Percentiles rank a stretch among this genome's conserved stretches.
Conservation (phyloP, 2,329 filamentous ascomycete species). For the Neonectria hederae region DNA sequence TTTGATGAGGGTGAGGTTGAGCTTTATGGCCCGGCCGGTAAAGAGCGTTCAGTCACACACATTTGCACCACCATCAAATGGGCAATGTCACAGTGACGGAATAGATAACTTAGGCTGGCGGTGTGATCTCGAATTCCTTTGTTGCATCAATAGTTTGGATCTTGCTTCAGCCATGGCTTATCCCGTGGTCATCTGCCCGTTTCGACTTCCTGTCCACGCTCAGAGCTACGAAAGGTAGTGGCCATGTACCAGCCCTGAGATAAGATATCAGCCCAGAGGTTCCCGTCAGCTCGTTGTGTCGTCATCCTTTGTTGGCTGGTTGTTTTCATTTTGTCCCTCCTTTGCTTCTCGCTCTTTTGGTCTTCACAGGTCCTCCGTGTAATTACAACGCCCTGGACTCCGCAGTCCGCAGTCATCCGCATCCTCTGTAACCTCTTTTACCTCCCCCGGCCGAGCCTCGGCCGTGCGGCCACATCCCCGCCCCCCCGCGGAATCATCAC, state of each 20-base stretch:
- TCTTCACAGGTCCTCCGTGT: neutral
- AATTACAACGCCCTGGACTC: neutral
- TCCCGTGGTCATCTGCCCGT: constrained; percentile 33
- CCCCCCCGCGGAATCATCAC: constrained; percentile 28
- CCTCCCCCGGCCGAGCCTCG: constrained; percentile 10
- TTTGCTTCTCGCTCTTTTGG: neutral
- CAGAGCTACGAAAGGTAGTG: constrained; percentile 11
- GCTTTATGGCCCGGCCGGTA: neutral
- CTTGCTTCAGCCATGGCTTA: constrained; percentile 4
- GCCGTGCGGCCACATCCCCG: constrained; percentile 20
- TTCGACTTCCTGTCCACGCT: constrained; percentile 24
- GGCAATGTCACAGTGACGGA: constrained; percentile 17
- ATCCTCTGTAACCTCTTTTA: neutral
- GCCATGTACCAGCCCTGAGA: constrained; percentile 22
- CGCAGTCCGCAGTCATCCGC: neutral
- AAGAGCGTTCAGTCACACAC: neutral
- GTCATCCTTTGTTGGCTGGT: neutral
- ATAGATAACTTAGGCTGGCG: neutral
- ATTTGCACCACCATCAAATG: neutral
- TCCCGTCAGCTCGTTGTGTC: constrained; percentile 2
- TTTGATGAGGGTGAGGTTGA: neutral
- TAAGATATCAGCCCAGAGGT: neutral
- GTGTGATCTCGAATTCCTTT: neutral
- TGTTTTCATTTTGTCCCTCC: neutral
- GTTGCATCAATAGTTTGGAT: neutral